A percentile compares a stretch with the other conserved stretches of the same genome.
Conservation (phyloP, 2,329 filamentous ascomycete species). For the Anthostomella pinea region DNA sequence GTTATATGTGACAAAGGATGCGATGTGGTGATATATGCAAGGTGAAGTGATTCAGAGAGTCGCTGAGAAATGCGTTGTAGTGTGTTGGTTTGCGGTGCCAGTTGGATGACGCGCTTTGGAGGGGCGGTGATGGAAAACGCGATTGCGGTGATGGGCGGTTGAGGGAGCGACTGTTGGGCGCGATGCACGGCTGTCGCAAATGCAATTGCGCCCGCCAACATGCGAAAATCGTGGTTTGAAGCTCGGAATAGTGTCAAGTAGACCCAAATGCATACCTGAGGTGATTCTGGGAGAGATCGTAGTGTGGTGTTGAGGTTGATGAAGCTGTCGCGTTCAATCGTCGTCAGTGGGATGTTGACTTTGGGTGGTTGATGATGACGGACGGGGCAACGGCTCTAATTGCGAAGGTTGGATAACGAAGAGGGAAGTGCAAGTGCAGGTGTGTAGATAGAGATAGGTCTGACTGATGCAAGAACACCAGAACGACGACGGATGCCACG, state of each 20-base stretch:
- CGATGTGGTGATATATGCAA: background rate
- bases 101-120: too few species aligned
- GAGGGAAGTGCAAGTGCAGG: too few species aligned
- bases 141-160: conserved; percentile 12
- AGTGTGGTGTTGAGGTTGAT: conserved; percentile 26
- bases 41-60: background rate
- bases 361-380: conserved; percentile 5
- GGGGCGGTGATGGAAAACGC: conserved; percentile 3
- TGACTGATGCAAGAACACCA: too few species aligned
- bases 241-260: conserved; percentile 28
- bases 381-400: conserved; percentile 5
- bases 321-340: conserved; percentile 33
- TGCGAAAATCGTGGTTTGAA: conserved; percentile 35
- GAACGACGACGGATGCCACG: conserved; percentile 8
- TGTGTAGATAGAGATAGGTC: too few species aligned
- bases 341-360: conserved; percentile 26
- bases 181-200: conserved; percentile 34
- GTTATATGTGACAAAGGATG: too few species aligned
- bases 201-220: conserved; percentile 37
- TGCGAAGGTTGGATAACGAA: too few species aligned
- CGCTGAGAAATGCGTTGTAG: too few species aligned
- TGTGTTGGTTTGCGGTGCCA: too few species aligned
- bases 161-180: conserved; percentile 8
- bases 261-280: conserved; percentile 36
- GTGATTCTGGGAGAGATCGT: conserved; percentile 17